Evolutionary conservation across 345 rosid species (phyloP).

Genomic region (Clausena lansium): DNA sequence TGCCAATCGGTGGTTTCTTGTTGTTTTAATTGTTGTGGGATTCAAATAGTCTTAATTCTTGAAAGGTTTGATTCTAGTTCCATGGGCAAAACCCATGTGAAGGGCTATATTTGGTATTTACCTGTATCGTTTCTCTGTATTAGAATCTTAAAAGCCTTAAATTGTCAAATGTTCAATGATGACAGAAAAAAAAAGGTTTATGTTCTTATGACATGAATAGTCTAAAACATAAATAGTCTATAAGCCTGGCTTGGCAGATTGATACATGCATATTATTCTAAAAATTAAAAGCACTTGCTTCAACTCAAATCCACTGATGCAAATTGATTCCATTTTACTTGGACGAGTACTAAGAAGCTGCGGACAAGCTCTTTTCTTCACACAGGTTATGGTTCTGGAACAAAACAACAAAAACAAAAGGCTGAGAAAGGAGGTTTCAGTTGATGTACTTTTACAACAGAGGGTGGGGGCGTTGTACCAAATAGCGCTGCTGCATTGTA

Average conservation of each 20-base stretch:
- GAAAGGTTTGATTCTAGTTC: background rate
- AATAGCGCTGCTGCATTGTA: no score
- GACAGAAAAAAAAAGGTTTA: background rate
- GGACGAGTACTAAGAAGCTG: constrained; percentile 12
- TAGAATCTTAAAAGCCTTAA: background rate
- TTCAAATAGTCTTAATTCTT: background rate
- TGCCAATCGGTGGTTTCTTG: background rate
- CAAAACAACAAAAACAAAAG: constrained; percentile 9
- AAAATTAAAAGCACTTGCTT: background rate
- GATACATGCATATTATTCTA: background rate
- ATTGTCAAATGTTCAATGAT: constrained; percentile 3
- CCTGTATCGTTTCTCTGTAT: background rate
- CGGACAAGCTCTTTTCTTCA: constrained; percentile 25
- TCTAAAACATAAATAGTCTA: no score
- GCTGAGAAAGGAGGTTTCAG: background rate
- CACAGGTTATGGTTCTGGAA: constrained; percentile 35
- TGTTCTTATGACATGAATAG: background rate
- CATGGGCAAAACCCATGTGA: background rate
- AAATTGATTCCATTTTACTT: background rate
- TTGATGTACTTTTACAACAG: no score
- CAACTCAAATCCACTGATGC: background rate
- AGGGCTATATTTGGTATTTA: background rate
- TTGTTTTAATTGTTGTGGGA: constrained; percentile 4
- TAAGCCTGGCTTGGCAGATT: background rate
- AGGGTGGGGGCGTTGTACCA: no score